Evolutionary conservation across 2,329 filamentous ascomycete species (phyloP), one percentile per base, ranked within the genome.

Genomic region (Aspergillus glaucus): DNA sequence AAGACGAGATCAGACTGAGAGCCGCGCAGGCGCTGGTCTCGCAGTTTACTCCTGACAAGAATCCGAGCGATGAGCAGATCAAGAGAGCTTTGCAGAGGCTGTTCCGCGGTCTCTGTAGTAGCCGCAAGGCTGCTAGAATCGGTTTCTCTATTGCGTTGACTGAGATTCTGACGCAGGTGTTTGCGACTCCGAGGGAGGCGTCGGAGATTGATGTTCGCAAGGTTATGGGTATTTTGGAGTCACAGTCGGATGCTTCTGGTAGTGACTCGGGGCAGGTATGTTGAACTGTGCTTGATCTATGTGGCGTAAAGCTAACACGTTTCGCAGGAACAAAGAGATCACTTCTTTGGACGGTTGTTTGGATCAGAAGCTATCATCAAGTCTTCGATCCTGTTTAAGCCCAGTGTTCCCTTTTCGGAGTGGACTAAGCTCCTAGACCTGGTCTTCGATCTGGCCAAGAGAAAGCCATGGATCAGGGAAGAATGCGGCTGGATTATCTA

Each of bases 131-230:
- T 10, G 89, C 92, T 15, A 80, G 93, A 22, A 74, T 93, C 45
- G 93, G 93, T 3, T 96, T 95, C 66, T 95, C 89, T 47, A 78
- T 96, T 48, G 92, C 92, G 0, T 73, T 97, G 56, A 86, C 90
- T 0, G 91, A 96, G 68, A 73, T 94, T 7, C 66, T 95, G 41
- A 77, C 80, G 4, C 82, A 92, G 61, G 70, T 91, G 4, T 87
- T 86, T 60, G 80, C 60, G 1, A 46, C 55, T 3, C 36, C 64
- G 45, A 51, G 62, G 47, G 54, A 63, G 53, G 47, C 62, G 7
- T 58, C 67, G 12, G 65, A 63, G 30, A 50, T 75, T 28, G 65
- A 60, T 47, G 62, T 78, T 10, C 57, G 67, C 2, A 65, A 71
- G 40, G 61, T 79, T 2, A 65, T 82, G 54, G 73, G 74, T 39